Conservation (phyloP, 345 rosid species). For the Gossypium anomalum region DNA sequence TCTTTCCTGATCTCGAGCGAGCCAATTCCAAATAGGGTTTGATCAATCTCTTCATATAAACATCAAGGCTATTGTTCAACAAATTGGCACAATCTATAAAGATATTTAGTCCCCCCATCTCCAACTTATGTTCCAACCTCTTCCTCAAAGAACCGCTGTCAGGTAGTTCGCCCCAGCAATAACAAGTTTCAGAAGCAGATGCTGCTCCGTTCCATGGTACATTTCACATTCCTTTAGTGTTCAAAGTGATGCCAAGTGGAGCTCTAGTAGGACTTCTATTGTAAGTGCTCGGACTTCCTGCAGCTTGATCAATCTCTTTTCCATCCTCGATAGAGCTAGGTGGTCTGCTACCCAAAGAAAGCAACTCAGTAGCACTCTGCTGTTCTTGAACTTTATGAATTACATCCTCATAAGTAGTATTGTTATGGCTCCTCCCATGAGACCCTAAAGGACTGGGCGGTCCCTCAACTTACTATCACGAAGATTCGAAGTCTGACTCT, state of each 20-base stretch:
- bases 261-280: slow-evolving; percentile 61
- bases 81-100: slow-evolving; percentile 47
- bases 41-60: slow-evolving; percentile 57
- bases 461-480: slow-evolving; percentile 43
- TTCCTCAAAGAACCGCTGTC: slow-evolving; percentile 49
- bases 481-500: slow-evolving; percentile 36
- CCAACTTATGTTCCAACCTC: slow-evolving; percentile 42
- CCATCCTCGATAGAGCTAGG: slow-evolving; percentile 69
- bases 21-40: slow-evolving; percentile 57
- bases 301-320: slow-evolving; percentile 72
- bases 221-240: slow-evolving; percentile 28
- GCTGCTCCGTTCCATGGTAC: slow-evolving; percentile 12
- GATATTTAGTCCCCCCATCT: slow-evolving; percentile 41
- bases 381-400: slow-evolving; percentile 36
- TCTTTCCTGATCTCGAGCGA: slow-evolving; percentile 31
- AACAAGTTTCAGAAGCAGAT: slow-evolving; percentile 32
- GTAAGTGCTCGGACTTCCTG: slow-evolving; percentile 40
- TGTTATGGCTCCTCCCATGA: slow-evolving; percentile 36
- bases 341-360: slow-evolving; percentile 33
- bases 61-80: slow-evolving; percentile 54
- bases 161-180: slow-evolving; percentile 46
- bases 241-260: slow-evolving; percentile 54
- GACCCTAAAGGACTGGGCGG: slow-evolving; percentile 46
- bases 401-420: slow-evolving; percentile 32
- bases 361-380: slow-evolving; percentile 32